phyloP scores from a whole-genome alignment of 192 early-diverging fungal genomes.

The Coemansia sp. region DNA sequence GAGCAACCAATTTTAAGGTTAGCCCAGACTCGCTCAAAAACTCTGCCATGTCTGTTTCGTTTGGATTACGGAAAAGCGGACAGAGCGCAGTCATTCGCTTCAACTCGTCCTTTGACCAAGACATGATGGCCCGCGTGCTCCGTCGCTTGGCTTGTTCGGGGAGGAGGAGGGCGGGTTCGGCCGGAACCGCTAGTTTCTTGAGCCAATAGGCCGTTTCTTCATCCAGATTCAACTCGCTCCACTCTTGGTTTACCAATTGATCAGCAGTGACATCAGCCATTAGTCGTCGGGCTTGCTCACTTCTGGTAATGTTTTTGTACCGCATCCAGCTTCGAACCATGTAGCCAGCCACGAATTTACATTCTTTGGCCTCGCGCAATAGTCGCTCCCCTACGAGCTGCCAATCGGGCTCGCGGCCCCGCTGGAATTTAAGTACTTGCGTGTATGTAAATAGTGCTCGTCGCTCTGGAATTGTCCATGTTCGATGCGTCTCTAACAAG shows the following conservation, averaged over 20 bases:
- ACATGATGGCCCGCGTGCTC: too few relatives aligned
- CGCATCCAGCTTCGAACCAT: conserved; percentile 4
- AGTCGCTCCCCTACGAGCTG: background rate
- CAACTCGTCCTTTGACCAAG: too few relatives aligned
- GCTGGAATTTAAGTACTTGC: background rate
- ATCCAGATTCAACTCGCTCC: background rate
- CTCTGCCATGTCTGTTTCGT: too few relatives aligned
- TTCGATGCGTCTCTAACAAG: too few relatives aligned
- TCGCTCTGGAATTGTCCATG: conserved; percentile 21
- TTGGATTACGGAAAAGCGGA: too few relatives aligned
- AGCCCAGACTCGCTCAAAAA: too few relatives aligned
- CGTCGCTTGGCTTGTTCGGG: too few relatives aligned
- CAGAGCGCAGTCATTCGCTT: too few relatives aligned
- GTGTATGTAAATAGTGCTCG: conserved; percentile 17
- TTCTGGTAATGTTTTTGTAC: background rate
- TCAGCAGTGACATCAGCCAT: background rate
- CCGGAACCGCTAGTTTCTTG: background rate
- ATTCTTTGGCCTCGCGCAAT: background rate
- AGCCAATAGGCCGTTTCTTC: background rate
- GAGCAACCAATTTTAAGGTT: background rate
- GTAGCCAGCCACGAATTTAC: conserved; percentile 9
- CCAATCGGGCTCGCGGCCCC: conserved; percentile 9
- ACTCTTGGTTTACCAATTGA: background rate
- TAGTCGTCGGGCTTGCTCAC: background rate
- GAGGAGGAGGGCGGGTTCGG: background rate